Conservation (phyloP, 345 rosid species). For the Fremontodendron californicum region DNA sequence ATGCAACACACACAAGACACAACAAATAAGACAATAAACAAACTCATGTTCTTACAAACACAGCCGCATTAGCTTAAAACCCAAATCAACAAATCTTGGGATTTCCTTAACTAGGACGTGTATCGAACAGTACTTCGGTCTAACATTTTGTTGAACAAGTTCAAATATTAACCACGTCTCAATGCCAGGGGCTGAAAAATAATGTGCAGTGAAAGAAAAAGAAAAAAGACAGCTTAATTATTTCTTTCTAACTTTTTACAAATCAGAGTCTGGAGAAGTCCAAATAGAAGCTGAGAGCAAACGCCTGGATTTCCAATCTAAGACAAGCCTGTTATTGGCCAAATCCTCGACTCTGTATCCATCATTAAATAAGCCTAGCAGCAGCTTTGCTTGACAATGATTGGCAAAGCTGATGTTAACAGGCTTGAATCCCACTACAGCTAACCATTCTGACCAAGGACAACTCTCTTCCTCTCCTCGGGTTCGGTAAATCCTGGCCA, state of each 20-base stretch:
- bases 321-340: slow-evolving; percentile 52
- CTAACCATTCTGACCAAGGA: slow-evolving; percentile 56
- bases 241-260: slow-evolving; percentile 8
- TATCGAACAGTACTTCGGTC: not conserved
- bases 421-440: slow-evolving; percentile 40
- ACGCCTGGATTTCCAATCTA: slow-evolving; percentile 85
- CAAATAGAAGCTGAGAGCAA: slow-evolving; percentile 77
- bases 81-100: not conserved
- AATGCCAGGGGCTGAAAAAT: not conserved
- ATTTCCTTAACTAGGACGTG: not conserved
- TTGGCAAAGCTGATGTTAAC: slow-evolving; percentile 58
- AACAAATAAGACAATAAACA: not conserved
- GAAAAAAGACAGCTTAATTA: not conserved
- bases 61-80: not conserved
- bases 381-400: slow-evolving; percentile 80
- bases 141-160: not conserved
- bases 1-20: not conserved
- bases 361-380: slow-evolving; percentile 74
- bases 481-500: slow-evolving; percentile 45
- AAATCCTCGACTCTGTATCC: slow-evolving; percentile 74
- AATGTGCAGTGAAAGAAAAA: not conserved
- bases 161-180: not conserved
- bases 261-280: slow-evolving; percentile 42
- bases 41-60: not conserved
- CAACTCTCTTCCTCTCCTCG: slow-evolving; percentile 31